Conservation (phyloP, 2,329 filamentous ascomycete genomes). For the Fusarium albosuccineum region DNA sequence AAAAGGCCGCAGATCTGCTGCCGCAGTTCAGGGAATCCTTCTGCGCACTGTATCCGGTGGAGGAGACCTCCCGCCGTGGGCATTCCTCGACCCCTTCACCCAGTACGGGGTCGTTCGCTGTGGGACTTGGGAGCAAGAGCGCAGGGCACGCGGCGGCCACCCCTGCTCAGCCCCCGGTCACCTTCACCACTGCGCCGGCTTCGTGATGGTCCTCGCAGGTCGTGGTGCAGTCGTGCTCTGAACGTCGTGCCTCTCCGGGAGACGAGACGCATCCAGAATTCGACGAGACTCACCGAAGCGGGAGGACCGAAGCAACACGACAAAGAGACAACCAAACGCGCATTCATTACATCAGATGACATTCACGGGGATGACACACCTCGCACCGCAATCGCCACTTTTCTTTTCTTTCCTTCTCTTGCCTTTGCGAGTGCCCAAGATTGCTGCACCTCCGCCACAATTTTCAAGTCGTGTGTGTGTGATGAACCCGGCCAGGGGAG, state of each 20-base stretch:
- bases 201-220: slow-evolving; percentile 42
- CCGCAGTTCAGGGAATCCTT: slow-evolving; percentile 35
- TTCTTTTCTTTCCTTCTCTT: slow-evolving; percentile 4
- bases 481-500: slow-evolving; percentile 40
- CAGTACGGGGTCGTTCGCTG: slow-evolving; percentile 39
- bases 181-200: slow-evolving; percentile 43
- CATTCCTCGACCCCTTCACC: slow-evolving; percentile 45
- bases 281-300: slow-evolving; percentile 30
- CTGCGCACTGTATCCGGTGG: slow-evolving; percentile 42
- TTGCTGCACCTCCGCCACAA: slow-evolving; percentile 45
- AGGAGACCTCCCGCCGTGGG: slow-evolving; percentile 34
- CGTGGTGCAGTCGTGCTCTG: slow-evolving; percentile 30
- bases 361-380: slow-evolving; percentile 20
- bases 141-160: slow-evolving; percentile 39
- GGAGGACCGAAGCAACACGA: slow-evolving; percentile 20
- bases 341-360: slow-evolving; percentile 26
- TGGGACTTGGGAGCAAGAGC: slow-evolving; percentile 32
- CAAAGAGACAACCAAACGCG: slow-evolving; percentile 21
- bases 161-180: slow-evolving; percentile 39
- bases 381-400: slow-evolving; percentile 33
- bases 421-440: background rate
- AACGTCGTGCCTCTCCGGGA: slow-evolving; percentile 25
- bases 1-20: slow-evolving; percentile 51
- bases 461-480: slow-evolving; percentile 30
- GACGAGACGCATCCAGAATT: slow-evolving; percentile 29